Conservation (phyloP, 345 rosid genomes). For the Salix exigua region DNA sequence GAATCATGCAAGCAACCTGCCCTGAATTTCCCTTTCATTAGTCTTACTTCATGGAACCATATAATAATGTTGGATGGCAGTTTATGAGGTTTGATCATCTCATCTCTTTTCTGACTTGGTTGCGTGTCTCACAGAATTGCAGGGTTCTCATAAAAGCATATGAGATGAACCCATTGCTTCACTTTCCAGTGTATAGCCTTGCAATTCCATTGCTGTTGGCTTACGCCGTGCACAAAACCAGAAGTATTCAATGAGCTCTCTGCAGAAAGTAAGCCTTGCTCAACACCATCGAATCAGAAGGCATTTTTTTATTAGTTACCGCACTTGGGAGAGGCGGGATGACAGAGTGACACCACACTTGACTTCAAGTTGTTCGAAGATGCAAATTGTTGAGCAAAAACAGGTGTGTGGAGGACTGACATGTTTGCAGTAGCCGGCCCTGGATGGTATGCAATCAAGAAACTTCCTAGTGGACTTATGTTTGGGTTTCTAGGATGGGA, state of each 20-base stretch:
- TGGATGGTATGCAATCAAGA: not conserved
- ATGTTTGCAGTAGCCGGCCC: not conserved
- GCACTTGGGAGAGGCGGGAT: not conserved
- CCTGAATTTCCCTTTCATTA: not conserved
- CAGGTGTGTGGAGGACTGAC: not conserved
- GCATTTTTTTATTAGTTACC: not conserved
- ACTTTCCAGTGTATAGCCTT: slow-evolving; percentile 72
- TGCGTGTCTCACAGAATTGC: slow-evolving; percentile 52
- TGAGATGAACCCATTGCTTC: slow-evolving; percentile 75
- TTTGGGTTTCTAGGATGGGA: not conserved
- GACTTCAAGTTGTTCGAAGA: not conserved
- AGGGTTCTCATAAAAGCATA: slow-evolving; percentile 68
- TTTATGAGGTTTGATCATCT: not conserved
- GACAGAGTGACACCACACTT: not conserved
- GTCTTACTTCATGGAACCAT: not conserved
- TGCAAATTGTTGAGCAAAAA: not conserved
- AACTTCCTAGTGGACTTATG: not conserved
- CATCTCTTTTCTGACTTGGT: slow-evolving; percentile 1
- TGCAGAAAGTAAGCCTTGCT: not conserved
- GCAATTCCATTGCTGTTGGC: slow-evolving; percentile 57
- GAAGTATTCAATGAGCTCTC: slow-evolving; percentile 23
- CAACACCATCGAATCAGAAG: not conserved
- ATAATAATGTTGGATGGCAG: not conserved
- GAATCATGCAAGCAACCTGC: not conserved
- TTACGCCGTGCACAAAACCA: slow-evolving; percentile 48